A percentile compares a stretch with the other conserved stretches of the same genome.
phyloP scores from a whole-genome alignment of 768 basidiomycete genomes.

The Tremella yokohamensis region DNA sequence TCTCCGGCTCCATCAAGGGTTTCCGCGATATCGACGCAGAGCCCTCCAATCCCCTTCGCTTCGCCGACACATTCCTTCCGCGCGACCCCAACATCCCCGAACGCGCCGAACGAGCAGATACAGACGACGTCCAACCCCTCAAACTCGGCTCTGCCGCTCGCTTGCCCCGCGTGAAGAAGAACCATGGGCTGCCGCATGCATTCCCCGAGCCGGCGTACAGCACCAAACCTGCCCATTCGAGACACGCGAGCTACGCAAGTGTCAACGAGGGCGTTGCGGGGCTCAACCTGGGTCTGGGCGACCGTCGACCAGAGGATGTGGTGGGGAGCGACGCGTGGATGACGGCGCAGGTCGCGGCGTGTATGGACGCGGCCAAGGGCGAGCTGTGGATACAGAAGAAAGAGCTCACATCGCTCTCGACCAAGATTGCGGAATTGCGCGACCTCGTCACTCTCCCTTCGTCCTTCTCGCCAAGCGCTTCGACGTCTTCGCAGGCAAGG shows the following conservation, averaged over 20 bases:
- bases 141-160: constrained; percentile 1
- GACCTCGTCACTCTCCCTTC: constrained; percentile 43
- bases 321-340: constrained; percentile 47
- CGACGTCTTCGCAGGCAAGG: neutral
- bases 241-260: constrained; percentile 1
- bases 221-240: neutral
- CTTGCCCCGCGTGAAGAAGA: too few relatives aligned
- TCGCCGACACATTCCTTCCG: constrained; percentile 23
- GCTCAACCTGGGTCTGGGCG: neutral
- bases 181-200: neutral
- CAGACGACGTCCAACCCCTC: neutral
- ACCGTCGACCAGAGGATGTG: neutral
- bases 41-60: constrained; percentile 26
- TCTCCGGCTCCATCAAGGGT: constrained; percentile 33
- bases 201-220: constrained; percentile 17
- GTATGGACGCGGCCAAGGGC: constrained; percentile 32
- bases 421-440: constrained; percentile 41
- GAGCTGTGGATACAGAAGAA: constrained; percentile 13
- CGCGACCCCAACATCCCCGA: too few relatives aligned
- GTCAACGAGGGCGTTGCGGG: neutral
- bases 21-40: constrained; percentile 19
- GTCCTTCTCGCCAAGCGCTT: constrained; percentile 10
- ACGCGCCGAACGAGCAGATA: too few relatives aligned
- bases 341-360: constrained; percentile 30
- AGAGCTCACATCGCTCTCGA: constrained; percentile 32